phyloP scores from a whole-genome alignment of 352 stramenopile genomes.

The Pythium grandisporangium region DNA sequence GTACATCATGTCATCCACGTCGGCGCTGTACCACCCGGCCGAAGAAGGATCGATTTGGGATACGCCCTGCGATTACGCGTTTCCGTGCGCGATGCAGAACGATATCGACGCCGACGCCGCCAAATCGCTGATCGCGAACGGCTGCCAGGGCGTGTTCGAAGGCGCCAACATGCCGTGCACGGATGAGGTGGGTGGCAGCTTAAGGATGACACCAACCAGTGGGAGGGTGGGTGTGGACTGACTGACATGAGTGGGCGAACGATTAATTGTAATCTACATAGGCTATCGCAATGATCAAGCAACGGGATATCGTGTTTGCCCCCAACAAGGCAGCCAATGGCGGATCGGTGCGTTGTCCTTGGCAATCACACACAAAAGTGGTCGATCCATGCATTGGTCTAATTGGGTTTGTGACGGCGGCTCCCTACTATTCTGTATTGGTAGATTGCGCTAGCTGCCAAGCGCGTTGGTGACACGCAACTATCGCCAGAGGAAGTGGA shows the following conservation, averaged over 20 bases:
- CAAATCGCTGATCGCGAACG: conserved; percentile 79
- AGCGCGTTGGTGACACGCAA: conserved; percentile 40
- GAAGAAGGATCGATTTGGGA: conserved; percentile 82
- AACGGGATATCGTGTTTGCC: conserved; percentile 73
- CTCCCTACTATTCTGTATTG: no score
- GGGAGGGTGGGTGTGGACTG: no score
- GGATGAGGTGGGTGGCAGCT: conserved; percentile 46
- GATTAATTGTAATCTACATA: conserved; percentile 3
- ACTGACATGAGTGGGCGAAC: background rate
- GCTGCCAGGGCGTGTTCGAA: conserved; percentile 85
- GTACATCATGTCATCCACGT: conserved; percentile 87
- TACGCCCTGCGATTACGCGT: conserved; percentile 92
- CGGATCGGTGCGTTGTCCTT: conserved; percentile 32
- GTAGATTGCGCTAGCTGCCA: conserved; percentile 55
- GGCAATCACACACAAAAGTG: no score
- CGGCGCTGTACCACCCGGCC: conserved; percentile 76
- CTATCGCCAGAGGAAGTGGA: conserved; percentile 57
- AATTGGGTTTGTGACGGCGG: no score
- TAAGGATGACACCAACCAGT: background rate
- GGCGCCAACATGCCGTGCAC: conserved; percentile 79
- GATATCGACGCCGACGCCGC: conserved; percentile 79
- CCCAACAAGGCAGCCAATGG: conserved; percentile 84
- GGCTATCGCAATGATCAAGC: conserved; percentile 75
- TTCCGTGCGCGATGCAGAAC: conserved; percentile 94
- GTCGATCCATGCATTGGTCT: no score